Percentiles rank a stretch among this genome's conserved stretches.
phyloP scores from a whole-genome alignment of 768 basidiomycete species.

The Mycena leptocephala region DNA sequence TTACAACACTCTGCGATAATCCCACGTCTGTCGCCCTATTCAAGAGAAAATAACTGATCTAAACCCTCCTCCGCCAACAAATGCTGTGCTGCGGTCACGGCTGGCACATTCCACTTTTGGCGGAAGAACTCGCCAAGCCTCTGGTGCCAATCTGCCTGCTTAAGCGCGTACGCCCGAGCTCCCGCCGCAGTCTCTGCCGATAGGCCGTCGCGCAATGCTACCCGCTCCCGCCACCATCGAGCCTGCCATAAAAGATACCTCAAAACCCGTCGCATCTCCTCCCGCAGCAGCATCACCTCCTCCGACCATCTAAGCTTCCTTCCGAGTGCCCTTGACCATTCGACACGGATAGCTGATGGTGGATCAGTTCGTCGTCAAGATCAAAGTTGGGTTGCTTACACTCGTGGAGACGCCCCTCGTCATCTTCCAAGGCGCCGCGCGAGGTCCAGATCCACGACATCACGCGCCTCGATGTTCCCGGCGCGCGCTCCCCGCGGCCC shows the following conservation, averaged over 20 bases:
- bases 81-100: background rate
- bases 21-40: no score
- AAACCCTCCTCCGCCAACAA: no score
- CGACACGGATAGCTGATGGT: background rate
- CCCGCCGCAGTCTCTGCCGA: background rate
- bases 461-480: background rate
- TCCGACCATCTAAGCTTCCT: background rate
- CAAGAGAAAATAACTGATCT: no score
- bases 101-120: background rate
- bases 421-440: background rate
- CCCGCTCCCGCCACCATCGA: background rate
- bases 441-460: slow-evolving; percentile 24
- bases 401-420: background rate
- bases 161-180: background rate
- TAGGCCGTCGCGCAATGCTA: background rate
- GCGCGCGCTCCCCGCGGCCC: background rate
- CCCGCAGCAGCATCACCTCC: slow-evolving; percentile 33
- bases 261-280: slow-evolving; percentile 30
- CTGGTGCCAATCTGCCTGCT: background rate
- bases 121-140: background rate
- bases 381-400: no score
- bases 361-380: no score
- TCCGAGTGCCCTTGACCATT: no score
- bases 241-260: background rate
- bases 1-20: no score